phyloP scores from a whole-genome alignment of 495 filamentous ascomycete species.

The Cudoniella acicularis region DNA sequence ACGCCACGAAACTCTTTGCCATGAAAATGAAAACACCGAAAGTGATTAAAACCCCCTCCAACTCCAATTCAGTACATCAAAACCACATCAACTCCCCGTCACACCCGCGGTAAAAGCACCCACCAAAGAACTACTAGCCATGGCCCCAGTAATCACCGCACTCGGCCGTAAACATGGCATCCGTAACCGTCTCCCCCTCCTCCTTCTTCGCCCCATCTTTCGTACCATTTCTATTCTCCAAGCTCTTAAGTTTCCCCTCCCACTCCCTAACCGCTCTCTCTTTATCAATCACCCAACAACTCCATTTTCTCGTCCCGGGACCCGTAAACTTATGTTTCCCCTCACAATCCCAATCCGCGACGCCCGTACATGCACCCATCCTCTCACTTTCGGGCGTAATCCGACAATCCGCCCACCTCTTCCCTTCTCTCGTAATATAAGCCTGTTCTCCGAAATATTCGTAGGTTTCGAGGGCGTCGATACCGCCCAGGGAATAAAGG shows the following conservation, averaged over 20 bases:
- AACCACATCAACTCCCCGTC: conserved; percentile 1
- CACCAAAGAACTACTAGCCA: not conserved
- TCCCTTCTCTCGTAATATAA: conserved; percentile 14
- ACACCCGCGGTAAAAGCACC: conserved; percentile 7
- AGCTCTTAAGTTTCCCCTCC: not conserved
- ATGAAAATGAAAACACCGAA: no score
- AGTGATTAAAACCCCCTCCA: not conserved
- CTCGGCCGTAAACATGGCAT: conserved; percentile 8
- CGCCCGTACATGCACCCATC: conserved; percentile 16
- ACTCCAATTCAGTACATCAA: not conserved
- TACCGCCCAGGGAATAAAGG: conserved; percentile 14
- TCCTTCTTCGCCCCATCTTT: not conserved
- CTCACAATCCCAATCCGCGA: conserved; percentile 12
- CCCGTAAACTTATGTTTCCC: conserved; percentile 16
- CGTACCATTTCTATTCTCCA: no score
- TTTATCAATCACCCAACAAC: conserved; percentile 19
- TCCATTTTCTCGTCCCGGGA: conserved; percentile 19
- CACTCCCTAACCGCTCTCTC: not conserved
- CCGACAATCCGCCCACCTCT: conserved; percentile 16
- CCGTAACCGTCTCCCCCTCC: not conserved
- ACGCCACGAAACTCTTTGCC: no score
- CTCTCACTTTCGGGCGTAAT: conserved; percentile 20
- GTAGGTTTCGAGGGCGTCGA: conserved; percentile 16
- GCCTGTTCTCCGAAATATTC: conserved; percentile 20
- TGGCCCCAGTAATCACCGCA: not conserved